Evolutionary conservation across 2,329 filamentous ascomycete species (phyloP), one percentile per base, ranked within the genome.

Genomic region (Nemania serpens): DNA sequence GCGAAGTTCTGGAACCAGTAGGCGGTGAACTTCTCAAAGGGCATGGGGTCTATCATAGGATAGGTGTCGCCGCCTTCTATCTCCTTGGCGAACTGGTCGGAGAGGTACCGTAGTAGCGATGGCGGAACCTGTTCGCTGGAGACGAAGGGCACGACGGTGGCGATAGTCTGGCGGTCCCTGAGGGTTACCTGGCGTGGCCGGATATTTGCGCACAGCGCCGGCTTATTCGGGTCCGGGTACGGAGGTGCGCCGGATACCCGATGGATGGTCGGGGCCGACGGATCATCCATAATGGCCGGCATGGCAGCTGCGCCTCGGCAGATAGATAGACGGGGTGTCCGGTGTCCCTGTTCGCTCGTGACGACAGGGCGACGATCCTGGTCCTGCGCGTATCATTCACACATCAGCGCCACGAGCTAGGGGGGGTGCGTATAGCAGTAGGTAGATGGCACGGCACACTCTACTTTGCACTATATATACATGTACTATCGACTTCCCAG

Each of bases 1-100:
- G 86, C 91, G 72, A 96, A 96, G 75, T 93, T 92, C 71, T 91
- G 90, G 75, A 97, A 94, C 93, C 93, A 97, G 77, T 96, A 95
- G 55, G 84, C 80, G 10, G 88, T 88, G 72, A 96, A 97, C 64
- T 83, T 85, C 18, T 90, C 86, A n/a, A 89, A 78, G 4, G 88
- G 80, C 76, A 96, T 86, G 17, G 87, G 81, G 54, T 93, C 88
- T 69, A 89, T 86, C 90, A 96, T 94, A 20, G 93, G 91, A 75
- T 96, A 96, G 1, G 93, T 96, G 75, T 96, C 92, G 58, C 93
- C 93, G 75, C 91, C 91, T 71, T 95, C 91, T 71, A 97, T 95
- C 76, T 96, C 93, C 76, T 91, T 89, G 75, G 93, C 94, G 69
- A 96, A 84, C 77, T 95, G 89, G 71, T 92, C 90, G 69, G 86